phyloP scores from a whole-genome alignment of 2,329 filamentous ascomycete species.

The Tolypocladium pustulatum region DNA sequence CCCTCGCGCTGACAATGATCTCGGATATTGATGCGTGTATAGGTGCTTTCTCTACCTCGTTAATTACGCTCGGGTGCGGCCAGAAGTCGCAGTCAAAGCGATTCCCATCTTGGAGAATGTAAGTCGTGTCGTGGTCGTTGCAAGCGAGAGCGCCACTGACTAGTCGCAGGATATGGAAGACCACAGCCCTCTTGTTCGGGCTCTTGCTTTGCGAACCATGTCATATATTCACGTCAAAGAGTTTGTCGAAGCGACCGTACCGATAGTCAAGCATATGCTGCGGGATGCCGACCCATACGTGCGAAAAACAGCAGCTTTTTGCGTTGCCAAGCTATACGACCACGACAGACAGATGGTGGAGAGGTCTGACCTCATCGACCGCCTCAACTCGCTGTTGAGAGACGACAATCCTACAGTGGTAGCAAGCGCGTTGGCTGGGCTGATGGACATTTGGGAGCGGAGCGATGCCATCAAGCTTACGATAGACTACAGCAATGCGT shows the following conservation, averaged over 20 bases:
- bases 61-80: constrained; percentile 91
- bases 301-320: constrained; percentile 92
- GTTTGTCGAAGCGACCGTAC: constrained; percentile 84
- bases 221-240: constrained; percentile 96
- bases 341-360: constrained; percentile 89
- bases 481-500: constrained; percentile 94
- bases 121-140: constrained; percentile 14
- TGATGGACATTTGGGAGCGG: constrained; percentile 98
- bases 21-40: constrained; percentile 1
- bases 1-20: constrained; percentile 13
- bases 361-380: constrained; percentile 81
- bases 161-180: constrained; percentile 81
- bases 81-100: constrained; percentile 87
- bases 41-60: constrained; percentile 98
- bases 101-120: constrained; percentile 78
- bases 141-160: constrained; percentile 6
- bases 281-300: constrained; percentile 89
- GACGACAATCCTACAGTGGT: constrained; percentile 98
- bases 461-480: constrained; percentile 97
- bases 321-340: constrained; percentile 95
- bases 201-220: constrained; percentile 85
- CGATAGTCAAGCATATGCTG: constrained; percentile 72
- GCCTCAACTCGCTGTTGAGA: constrained; percentile 76
- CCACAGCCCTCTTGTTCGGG: constrained; percentile 81
- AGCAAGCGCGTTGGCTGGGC: constrained; percentile 76